Evolutionary conservation across 192 early-diverging fungal genomes (phyloP), one percentile per base, ranked within the genome.

Genomic region (Gigaspora rosea): DNA sequence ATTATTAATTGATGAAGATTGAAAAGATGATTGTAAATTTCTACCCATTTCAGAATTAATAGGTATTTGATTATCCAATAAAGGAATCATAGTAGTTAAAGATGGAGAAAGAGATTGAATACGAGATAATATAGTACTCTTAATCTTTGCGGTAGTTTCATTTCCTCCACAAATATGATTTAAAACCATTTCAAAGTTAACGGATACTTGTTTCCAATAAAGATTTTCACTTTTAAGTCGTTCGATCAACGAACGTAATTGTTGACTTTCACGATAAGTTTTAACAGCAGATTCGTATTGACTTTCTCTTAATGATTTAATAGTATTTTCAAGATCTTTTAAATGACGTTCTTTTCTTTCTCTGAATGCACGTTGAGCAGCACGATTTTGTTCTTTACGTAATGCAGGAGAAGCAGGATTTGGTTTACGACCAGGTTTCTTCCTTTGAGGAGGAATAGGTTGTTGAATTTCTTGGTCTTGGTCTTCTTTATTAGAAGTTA

Each of bases 291-390:
- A 79, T 63, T 83, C 81, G 68, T 88, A 81, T 36, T 85, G 84
- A n/a, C 83, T 83, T 36, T 91, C 88, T 20, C 90, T 85, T 58
- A 95, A 84, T 35, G 86, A 86, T 76, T 88, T 84, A 64, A 94
- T 91, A 54, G 89, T 86, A 50, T 83, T 88, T 83, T 96, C 95
- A 3, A 96, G 84, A 27, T 91, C 85, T 62, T 89, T 81, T 32
- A 94, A 81, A 73, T 96, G 92, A 47, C 86, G 85, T 76, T 94
- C 90, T 73, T 93, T 94, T 69, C 95, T 86, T 82, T 96, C 94
- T 52, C 95, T 91, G 80, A 96, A 96, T 3, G 94, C 95, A 11
- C 94, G 86, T 81, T 96, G 95, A 0, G 95, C 95, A 11, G 93
- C 93, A 8, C 95, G 85, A 79, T 96, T 96, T 82, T 96, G 95